These are phyloP conservation scores for Malus hybrid DNA, from an alignment of 331 rosid species.

Conservation along the genomic window DNA sequence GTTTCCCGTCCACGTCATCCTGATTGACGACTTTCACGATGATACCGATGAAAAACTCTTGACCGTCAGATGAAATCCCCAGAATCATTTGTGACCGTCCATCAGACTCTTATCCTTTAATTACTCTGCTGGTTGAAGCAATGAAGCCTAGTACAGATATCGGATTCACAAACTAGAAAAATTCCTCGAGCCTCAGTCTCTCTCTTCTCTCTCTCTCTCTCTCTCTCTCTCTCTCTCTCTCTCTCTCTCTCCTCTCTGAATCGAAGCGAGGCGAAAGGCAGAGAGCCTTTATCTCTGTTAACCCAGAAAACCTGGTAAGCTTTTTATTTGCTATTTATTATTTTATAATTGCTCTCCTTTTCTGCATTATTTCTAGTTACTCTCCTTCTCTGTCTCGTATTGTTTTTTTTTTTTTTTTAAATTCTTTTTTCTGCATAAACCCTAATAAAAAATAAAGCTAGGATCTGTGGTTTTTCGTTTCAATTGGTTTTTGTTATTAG, in stretches of 20 bases:
- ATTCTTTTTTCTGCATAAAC: constrained; percentile 11
- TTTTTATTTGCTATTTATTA: constrained; percentile 4
- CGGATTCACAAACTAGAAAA: constrained; percentile 4
- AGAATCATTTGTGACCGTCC: constrained; percentile 15
- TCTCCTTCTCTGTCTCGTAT: neutral
- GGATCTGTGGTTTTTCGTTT: constrained; percentile 6
- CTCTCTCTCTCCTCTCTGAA: constrained; percentile 8
- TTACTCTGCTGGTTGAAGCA: neutral
- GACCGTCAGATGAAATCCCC: constrained; percentile 33
- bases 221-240: constrained; percentile 4
- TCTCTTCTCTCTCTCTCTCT: neutral
- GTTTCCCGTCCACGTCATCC: constrained; percentile 29
- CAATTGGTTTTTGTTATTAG: neutral
- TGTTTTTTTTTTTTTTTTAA: neutral
- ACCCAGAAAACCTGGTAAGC: constrained; percentile 30
- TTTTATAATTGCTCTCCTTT: neutral
- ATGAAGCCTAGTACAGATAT: neutral
- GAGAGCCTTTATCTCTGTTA: constrained; percentile 10
- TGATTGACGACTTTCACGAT: constrained; percentile 27
- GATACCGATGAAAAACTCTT: constrained; percentile 3
- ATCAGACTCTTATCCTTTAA: constrained; percentile 38
- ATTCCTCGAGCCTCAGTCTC: neutral
- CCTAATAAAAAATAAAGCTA: constrained; percentile 22
- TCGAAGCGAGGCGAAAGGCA: constrained; percentile 8
- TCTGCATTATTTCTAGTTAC: neutral